Base-by-base conservation (phyloP, 2,329 filamentous ascomycete genomes). In the Trichoderma sp. region DNA sequence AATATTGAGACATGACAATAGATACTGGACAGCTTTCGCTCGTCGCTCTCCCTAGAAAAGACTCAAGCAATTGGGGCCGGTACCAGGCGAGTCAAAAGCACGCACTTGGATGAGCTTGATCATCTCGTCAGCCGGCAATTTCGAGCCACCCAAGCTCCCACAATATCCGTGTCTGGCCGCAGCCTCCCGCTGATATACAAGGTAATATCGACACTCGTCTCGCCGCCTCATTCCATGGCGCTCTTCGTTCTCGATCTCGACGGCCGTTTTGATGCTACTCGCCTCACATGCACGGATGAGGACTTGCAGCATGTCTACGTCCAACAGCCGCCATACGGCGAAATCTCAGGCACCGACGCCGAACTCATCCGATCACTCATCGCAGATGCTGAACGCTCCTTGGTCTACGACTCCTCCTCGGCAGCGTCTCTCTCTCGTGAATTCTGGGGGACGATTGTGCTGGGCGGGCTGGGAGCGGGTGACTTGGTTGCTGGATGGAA, bases 371-470 rank as follows among this genome's bases (percentile, higher is more conserved):
- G 81, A 24, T 81, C 82, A 3, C 79, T 86, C 6, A 79, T 89
- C 7, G 80, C 83, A 2, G 83, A 84, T 0, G 85, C 86, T 4
- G 84, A 87, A 67, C 79, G 83, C 59, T 87, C 86, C 79, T 88
- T 91, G 84, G 81, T 91, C 6, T 91, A 91, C 80, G 84, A 85
- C 3, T 75, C 80, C 7, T 73, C 71, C 11, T 77, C 84, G 38
- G 84, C 85, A 76, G 80, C 79, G 50, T 90, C 87, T 77, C 83
- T 84, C 6, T 81, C 78, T 31, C 85, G 89, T 4, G 85, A 86
- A 76, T 90, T 87, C 86, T 91, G 90, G 89, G 89, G 90, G n/a
- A 89, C 88, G 2, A 78, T 91, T 31, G 86, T 91, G 6, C 78
- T 91, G 53, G 88, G 88, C 11, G 85, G 85, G 0, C 77, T 81